Conservation (phyloP, 192 early-diverging fungal species). For the Coemansia pectinata region DNA sequence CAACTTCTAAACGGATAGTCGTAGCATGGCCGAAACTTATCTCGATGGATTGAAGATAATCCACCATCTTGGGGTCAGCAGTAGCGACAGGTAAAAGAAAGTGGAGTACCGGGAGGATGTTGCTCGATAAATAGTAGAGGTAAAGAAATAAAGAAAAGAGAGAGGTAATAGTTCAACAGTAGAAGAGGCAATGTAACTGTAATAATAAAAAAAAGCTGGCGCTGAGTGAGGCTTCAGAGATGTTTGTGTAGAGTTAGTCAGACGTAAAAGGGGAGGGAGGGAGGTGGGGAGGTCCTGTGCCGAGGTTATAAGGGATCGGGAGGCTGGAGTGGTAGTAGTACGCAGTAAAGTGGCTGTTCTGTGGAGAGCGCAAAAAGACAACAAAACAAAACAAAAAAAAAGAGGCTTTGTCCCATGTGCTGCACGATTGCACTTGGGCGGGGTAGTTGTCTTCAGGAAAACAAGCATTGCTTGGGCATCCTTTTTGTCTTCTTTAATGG, state of each 20-base stretch:
- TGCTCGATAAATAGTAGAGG: neutral
- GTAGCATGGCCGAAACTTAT: neutral
- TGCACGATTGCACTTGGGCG: neutral
- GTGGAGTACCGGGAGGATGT: neutral
- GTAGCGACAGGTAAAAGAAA: neutral
- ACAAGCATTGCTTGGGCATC: neutral
- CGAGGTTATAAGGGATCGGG: neutral
- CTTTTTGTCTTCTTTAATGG: neutral
- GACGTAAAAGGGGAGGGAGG: neutral
- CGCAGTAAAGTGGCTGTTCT: slow-evolving; percentile 1
- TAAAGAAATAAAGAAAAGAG: neutral
- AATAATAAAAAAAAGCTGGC: neutral
- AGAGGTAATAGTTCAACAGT: neutral
- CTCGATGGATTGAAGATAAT: slow-evolving; percentile 4
- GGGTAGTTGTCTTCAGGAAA: neutral
- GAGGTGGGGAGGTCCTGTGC: neutral
- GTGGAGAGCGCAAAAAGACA: neutral
- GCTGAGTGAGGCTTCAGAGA: neutral
- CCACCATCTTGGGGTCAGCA: neutral
- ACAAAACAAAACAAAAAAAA: neutral
- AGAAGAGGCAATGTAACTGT: neutral
- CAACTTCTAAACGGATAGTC: neutral
- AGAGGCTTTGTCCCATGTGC: neutral
- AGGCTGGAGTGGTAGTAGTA: neutral
- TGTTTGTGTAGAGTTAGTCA: neutral